Evolutionary conservation across 2,329 filamentous ascomycete species (phyloP).

Genomic region (Cercospora sp.): DNA sequence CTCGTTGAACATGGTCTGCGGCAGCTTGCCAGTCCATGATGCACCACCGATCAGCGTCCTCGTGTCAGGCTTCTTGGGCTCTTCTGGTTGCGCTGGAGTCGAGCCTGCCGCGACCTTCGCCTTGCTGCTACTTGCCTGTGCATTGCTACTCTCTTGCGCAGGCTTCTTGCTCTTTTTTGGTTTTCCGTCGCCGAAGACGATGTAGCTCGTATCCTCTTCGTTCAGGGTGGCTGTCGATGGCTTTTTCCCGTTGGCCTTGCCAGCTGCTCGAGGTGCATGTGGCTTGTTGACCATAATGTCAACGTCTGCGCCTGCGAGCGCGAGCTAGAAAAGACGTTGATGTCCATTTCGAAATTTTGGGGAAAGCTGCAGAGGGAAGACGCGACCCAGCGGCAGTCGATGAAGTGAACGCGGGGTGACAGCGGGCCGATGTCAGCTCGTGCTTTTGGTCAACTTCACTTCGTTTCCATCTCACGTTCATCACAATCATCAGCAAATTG

Average conservation of each 20-base stretch:
- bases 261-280: constrained; percentile 47
- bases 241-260: constrained; percentile 41
- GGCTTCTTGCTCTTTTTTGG: constrained; percentile 48
- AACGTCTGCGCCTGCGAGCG: not conserved
- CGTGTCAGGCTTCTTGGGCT: constrained; percentile 60
- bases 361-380: constrained; percentile 4
- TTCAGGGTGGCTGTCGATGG: constrained; percentile 40
- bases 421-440: not conserved
- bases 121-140: constrained; percentile 13
- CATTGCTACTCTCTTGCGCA: constrained; percentile 18
- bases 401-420: constrained; percentile 7
- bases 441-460: not conserved
- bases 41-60: constrained; percentile 85
- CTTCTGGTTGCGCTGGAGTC: constrained; percentile 30
- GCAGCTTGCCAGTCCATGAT: constrained; percentile 96
- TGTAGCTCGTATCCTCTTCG: constrained; percentile 51
- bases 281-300: constrained; percentile 51
- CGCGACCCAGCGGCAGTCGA: constrained; percentile 1
- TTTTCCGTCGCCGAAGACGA: constrained; percentile 50
- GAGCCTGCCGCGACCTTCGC: constrained; percentile 24
- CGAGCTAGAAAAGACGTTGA: not conserved
- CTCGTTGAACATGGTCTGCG: constrained; percentile 88
- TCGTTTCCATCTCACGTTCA: not conserved
- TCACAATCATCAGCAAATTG: not conserved
- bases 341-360: constrained; percentile 14